These are phyloP conservation scores for Limonium bicolor DNA, from an alignment of 148 eudicot genomes.

Conservation along the genomic window DNA sequence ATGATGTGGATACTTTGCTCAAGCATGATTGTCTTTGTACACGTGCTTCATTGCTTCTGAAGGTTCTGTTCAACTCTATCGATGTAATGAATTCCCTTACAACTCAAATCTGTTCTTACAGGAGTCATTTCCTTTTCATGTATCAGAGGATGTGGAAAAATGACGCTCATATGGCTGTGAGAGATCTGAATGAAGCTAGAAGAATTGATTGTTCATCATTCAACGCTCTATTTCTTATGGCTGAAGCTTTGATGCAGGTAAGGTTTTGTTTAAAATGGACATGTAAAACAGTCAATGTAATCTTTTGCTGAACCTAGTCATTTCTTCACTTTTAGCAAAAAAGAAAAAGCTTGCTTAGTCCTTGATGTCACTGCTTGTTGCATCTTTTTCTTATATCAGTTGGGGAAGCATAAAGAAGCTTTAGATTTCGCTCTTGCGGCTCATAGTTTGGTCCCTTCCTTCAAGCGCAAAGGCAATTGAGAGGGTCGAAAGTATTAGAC, in stretches of 20 bases:
- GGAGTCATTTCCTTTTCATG: conserved; percentile 2
- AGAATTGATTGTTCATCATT: conserved; percentile 56
- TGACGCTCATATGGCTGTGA: conserved; percentile 78
- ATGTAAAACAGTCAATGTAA: too few species aligned
- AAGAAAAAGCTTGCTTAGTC: neutral
- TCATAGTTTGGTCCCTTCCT: conserved; percentile 55
- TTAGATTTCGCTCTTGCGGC: conserved; percentile 80
- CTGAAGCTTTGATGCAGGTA: conserved; percentile 70
- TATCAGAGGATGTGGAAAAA: conserved; percentile 85
- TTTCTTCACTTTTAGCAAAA: conserved; percentile 2
- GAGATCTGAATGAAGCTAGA: conserved; percentile 70
- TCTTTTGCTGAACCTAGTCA: too few species aligned
- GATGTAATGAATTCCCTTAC: neutral
- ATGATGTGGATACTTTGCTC: conserved; percentile 37
- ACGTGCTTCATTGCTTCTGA: conserved; percentile 85
- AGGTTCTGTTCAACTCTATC: conserved; percentile 28
- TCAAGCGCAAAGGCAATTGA: conserved; percentile 48
- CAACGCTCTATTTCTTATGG: conserved; percentile 46
- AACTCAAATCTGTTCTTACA: neutral
- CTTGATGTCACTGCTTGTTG: neutral
- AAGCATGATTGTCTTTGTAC: conserved; percentile 72
- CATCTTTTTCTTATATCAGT: conserved; percentile 38
- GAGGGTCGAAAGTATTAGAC: conserved; percentile 46
- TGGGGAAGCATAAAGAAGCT: conserved; percentile 80
- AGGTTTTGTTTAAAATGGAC: conserved; percentile 6